Base-by-base conservation (phyloP, 331 rosid species). In the Rosa hybrid region DNA sequence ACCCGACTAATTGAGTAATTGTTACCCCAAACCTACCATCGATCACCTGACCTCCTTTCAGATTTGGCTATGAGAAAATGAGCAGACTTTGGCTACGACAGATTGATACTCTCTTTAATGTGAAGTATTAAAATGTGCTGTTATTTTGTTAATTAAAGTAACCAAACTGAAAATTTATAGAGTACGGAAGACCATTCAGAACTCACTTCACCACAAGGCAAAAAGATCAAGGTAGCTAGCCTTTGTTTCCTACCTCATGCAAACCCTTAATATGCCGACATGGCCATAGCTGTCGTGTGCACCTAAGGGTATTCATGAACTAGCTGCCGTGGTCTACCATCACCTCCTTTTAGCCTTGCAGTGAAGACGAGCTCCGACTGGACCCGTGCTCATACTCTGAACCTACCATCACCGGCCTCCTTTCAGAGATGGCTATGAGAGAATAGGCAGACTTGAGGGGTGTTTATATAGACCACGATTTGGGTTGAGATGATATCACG, bases 241-340 rank as follows among this genome's bases (percentile, higher is more conserved):
- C 48, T 18, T 6, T 46, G 21, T 67, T 30, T 38, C 71, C 45
- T 21, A 68, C 41, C 12, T 67, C 72, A 38, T 34, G 72, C 48
- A 39, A 16, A 68, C 72, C 46, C 21, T 38, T 6, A 34, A 16
- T 25, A 67, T 34, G 44, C 12, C 27, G 12, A 57, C 10, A n/a
- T n/a, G 27, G 63, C 25, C 30, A 18, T 18, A 54, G 4, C 23
- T 54, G 60, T 8, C 6, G 6, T 54, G 74, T 69, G 79, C 81
- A 81, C 59, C 21, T 0, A 62, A 5, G 80, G 93, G 90, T 77
- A n/a, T 80, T 67, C 93, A 86, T 88, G 97, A 92, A 88, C 77
- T 73, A 80, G 91, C 89, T 80, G 91, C 84, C 81, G 80, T 69
- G 83, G 79, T 77, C 25, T 76, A 74, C 91, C 84, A 64, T 88